Conservation (phyloP, 768 basidiomycete species). For the Termitomyces sp. region DNA sequence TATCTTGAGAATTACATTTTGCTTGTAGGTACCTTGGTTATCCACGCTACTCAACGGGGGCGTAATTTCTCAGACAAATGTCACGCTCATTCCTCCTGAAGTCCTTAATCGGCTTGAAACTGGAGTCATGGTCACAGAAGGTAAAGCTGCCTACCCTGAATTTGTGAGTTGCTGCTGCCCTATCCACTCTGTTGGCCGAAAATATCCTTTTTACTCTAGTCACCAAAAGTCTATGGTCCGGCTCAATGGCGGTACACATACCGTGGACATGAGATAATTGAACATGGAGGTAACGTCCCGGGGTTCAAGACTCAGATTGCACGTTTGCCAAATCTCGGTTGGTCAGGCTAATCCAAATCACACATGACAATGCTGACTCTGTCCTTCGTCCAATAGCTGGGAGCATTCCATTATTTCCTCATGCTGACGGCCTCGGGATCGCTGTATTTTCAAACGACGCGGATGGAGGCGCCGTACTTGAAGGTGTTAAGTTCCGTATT, state of each 20-base stretch:
- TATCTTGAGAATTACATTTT: neutral
- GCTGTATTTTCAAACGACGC: constrained; percentile 36
- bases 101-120: constrained; percentile 30
- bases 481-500: constrained; percentile 33
- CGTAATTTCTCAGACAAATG: constrained; percentile 30
- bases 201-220: constrained; percentile 17
- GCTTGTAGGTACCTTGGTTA: constrained; percentile 23
- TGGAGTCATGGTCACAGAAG: constrained; percentile 27
- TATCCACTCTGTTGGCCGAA: neutral
- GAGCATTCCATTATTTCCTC: constrained; percentile 19
- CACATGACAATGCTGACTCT: neutral
- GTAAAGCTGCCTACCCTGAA: constrained; percentile 30
- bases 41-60: constrained; percentile 35
- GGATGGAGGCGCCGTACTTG: constrained; percentile 25
- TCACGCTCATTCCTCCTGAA: constrained; percentile 27
- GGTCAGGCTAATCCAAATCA: neutral
- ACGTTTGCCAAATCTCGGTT: constrained; percentile 11
- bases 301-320: constrained; percentile 25
- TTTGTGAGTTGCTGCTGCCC: constrained; percentile 16
- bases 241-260: constrained; percentile 34
- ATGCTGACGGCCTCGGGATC: constrained; percentile 30
- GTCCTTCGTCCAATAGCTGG: neutral
- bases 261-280: constrained; percentile 34
- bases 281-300: constrained; percentile 37
- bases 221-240: constrained; percentile 32